Percentiles rank a stretch among this genome's conserved stretches.
phyloP scores from a whole-genome alignment of 2,329 filamentous ascomycete genomes.

The Trichoderma sp. region DNA sequence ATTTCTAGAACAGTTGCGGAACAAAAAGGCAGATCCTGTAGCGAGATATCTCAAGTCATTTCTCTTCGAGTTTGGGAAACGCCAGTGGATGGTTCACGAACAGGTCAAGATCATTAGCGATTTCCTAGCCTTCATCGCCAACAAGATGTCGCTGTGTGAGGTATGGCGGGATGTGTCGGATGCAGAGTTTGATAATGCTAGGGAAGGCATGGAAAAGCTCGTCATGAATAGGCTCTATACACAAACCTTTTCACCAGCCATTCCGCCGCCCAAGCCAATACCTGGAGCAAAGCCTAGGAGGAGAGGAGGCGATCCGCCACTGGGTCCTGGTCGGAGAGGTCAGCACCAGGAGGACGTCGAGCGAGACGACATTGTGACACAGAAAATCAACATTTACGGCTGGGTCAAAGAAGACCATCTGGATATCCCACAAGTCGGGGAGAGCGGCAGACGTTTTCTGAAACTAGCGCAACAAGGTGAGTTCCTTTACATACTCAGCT shows the following conservation, averaged over 20 bases:
- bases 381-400: conserved; percentile 95
- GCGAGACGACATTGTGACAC: conserved; percentile 89
- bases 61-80: conserved; percentile 90
- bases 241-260: conserved; percentile 95
- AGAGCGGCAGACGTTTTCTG: conserved; percentile 86
- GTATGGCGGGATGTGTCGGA: conserved; percentile 96
- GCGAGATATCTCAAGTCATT: conserved; percentile 96
- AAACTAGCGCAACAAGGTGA: conserved; percentile 82
- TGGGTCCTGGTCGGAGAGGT: conserved; percentile 82
- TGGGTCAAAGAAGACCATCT: conserved; percentile 94
- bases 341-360: conserved; percentile 99
- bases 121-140: conserved; percentile 93
- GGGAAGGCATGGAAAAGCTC: conserved; percentile 98
- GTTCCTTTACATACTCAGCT: conserved; percentile 21
- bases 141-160: conserved; percentile 97
- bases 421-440: conserved; percentile 82
- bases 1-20: conserved; percentile 91
- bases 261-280: conserved; percentile 75
- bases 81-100: conserved; percentile 99
- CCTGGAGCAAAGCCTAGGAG: conserved; percentile 68
- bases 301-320: conserved; percentile 66
- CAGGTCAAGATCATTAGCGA: conserved; percentile 99
- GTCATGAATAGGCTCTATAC: conserved; percentile 98
- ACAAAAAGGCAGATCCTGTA: conserved; percentile 96
- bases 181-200: conserved; percentile 95